These are phyloP conservation scores for Pseudogymnoascus sp. DNA, from an alignment of 2,329 filamentous ascomycete species.

Conservation along the genomic window DNA sequence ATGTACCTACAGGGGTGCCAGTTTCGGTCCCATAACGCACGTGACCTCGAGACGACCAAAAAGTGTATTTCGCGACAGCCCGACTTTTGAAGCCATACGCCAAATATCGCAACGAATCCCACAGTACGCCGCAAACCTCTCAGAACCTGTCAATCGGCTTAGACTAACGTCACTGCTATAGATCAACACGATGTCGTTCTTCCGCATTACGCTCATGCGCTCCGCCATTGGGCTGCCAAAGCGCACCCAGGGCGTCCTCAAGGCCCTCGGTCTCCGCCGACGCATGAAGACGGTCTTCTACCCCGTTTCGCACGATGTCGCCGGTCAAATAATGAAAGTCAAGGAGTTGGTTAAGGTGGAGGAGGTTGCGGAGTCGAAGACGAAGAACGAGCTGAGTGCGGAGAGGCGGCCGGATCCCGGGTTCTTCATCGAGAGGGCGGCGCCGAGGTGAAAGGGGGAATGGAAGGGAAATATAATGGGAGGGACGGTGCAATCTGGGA, in stretches of 20 bases:
- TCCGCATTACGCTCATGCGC: conserved; percentile 66
- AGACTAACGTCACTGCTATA: neutral
- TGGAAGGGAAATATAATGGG: neutral
- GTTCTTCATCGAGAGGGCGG: conserved; percentile 55
- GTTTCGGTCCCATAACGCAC: neutral
- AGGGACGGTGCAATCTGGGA: neutral
- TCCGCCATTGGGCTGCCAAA: conserved; percentile 65
- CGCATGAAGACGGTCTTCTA: conserved; percentile 69
- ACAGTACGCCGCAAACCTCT: neutral
- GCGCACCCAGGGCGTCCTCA: conserved; percentile 57
- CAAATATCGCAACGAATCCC: neutral
- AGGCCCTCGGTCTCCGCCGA: conserved; percentile 63
- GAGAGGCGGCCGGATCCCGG: conserved; percentile 59
- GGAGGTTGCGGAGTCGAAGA: conserved; percentile 55
- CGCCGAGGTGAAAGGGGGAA: conserved; percentile 14
- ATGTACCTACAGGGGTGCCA: conserved; percentile 5
- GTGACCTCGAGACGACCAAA: neutral
- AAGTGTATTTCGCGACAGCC: conserved; percentile 6
- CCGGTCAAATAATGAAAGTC: conserved; percentile 69
- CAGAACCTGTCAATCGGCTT: neutral
- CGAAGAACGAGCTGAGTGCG: conserved; percentile 52
- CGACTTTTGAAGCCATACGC: conserved; percentile 4
- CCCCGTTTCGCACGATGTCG: conserved; percentile 58
- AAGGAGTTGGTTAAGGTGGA: conserved; percentile 65
- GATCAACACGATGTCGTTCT: conserved; percentile 48